Evolutionary conservation across 2,329 filamentous ascomycete genomes (phyloP).

Genomic region (Lasiodiplodia sp.): DNA sequence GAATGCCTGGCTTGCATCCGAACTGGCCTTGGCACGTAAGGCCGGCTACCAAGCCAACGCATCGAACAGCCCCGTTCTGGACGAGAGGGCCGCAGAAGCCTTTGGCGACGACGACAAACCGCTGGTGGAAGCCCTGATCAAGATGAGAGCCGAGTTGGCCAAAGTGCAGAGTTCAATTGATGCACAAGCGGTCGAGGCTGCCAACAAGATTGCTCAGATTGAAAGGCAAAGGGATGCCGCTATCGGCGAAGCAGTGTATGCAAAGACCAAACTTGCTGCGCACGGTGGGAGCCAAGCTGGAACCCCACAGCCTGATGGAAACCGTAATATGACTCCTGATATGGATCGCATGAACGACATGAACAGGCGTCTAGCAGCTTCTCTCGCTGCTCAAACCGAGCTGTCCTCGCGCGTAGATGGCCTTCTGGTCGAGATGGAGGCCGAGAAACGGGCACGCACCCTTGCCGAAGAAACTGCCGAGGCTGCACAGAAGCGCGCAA

Average conservation of each 20-base stretch:
- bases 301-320: conserved; percentile 61
- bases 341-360: conserved; percentile 77
- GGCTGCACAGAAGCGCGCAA: conserved; percentile 81
- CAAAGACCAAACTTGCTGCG: conserved; percentile 89
- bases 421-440: conserved; percentile 73
- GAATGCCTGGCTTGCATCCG: conserved; percentile 97
- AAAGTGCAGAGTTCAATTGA: conserved; percentile 92
- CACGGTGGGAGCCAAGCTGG: conserved; percentile 72
- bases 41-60: conserved; percentile 81
- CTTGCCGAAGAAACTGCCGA: conserved; percentile 87
- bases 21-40: conserved; percentile 89
- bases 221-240: conserved; percentile 94
- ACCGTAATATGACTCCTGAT: conserved; percentile 65
- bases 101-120: conserved; percentile 93
- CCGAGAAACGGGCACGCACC: conserved; percentile 81
- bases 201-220: conserved; percentile 88
- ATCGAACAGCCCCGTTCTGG: conserved; percentile 74
- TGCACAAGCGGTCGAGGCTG: conserved; percentile 82
- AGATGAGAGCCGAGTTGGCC: conserved; percentile 87
- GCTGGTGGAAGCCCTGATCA: conserved; percentile 87
- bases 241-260: conserved; percentile 93
- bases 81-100: conserved; percentile 76
- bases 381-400: conserved; percentile 79
- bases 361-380: conserved; percentile 80
- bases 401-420: conserved; percentile 79